phyloP scores from a whole-genome alignment of 2,329 filamentous ascomycete species.

The Talaromyces islandicus region DNA sequence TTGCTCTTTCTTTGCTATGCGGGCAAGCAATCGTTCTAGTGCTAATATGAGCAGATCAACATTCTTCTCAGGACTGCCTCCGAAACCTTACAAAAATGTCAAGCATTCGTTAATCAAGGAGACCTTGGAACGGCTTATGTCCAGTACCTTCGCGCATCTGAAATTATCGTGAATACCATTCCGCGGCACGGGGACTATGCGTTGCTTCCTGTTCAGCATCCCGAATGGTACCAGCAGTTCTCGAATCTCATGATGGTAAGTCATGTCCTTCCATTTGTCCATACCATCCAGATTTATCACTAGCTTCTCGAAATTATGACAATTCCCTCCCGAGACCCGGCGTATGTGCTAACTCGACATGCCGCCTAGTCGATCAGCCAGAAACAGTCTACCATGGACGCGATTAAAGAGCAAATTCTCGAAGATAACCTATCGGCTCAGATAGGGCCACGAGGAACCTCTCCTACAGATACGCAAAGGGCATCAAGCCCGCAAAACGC shows the following conservation, averaged over 20 bases:
- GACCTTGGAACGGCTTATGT: slow-evolving; percentile 67
- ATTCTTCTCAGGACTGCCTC: slow-evolving; percentile 29
- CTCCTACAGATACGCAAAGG: slow-evolving; percentile 16
- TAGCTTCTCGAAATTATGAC: background rate
- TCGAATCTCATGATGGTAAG: slow-evolving; percentile 43
- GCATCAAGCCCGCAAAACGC: slow-evolving; percentile 14
- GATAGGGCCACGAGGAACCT: slow-evolving; percentile 21
- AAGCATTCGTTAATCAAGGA: slow-evolving; percentile 23
- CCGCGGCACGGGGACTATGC: slow-evolving; percentile 70
- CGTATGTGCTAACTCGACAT: background rate
- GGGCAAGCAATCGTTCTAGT: slow-evolving; percentile 11
- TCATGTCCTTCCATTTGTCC: background rate
- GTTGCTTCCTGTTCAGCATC: slow-evolving; percentile 52
- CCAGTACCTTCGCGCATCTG: slow-evolving; percentile 76
- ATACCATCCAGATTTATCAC: background rate
- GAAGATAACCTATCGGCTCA: slow-evolving; percentile 28
- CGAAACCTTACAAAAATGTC: slow-evolving; percentile 30
- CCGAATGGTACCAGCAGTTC: slow-evolving; percentile 45
- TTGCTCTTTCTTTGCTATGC: background rate
- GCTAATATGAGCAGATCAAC: slow-evolving; percentile 24
- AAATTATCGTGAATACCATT: slow-evolving; percentile 71
- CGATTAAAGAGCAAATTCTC: slow-evolving; percentile 35
- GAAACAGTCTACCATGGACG: slow-evolving; percentile 38
- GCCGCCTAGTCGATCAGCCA: slow-evolving; percentile 27
- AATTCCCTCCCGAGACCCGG: background rate